A percentile compares a stretch with the other conserved stretches of the same genome.
Conservation (phyloP, 208 protist species). For the Wallacemonas sp. region DNA sequence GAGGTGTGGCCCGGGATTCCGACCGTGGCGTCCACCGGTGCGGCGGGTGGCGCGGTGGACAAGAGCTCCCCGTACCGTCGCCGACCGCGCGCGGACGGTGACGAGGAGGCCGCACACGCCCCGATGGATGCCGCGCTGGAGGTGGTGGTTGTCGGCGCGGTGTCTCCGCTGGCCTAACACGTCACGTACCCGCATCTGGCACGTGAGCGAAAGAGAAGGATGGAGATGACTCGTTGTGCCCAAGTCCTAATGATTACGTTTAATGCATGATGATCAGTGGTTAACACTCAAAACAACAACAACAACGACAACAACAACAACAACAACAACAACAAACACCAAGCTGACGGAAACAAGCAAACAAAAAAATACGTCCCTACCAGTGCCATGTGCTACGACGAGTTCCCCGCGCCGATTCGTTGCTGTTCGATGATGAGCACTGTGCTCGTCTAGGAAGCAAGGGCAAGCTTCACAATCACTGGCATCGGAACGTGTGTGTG, state of each 20-base stretch:
- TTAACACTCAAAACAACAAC: neutral
- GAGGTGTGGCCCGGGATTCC: slow-evolving; percentile 56
- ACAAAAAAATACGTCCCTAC: too few relatives aligned
- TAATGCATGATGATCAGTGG: neutral
- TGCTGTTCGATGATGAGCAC: too few relatives aligned
- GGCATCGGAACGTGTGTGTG: slow-evolving; percentile 1
- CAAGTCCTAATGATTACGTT: too few relatives aligned
- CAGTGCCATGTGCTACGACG: too few relatives aligned
- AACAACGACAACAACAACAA: slow-evolving; percentile 1
- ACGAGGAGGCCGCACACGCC: neutral
- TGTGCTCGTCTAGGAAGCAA: too few relatives aligned
- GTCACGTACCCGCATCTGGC: too few relatives aligned
- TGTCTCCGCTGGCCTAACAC: slow-evolving; percentile 38
- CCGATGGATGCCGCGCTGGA: slow-evolving; percentile 18
- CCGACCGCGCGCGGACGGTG: neutral
- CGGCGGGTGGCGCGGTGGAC: neutral
- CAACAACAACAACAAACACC: too few relatives aligned
- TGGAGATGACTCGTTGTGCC: too few relatives aligned
- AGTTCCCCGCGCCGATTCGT: too few relatives aligned
- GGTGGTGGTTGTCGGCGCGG: slow-evolving; percentile 41
- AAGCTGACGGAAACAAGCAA: too few relatives aligned
- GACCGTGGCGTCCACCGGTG: slow-evolving; percentile 11
- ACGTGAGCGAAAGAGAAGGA: too few relatives aligned
- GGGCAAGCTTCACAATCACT: too few relatives aligned
- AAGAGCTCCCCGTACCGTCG: neutral